Percentiles rank a stretch among this genome's conserved stretches.
Evolutionary conservation across 306 rosid species (phyloP).

Genomic region (Boehmeria nivea): DNA sequence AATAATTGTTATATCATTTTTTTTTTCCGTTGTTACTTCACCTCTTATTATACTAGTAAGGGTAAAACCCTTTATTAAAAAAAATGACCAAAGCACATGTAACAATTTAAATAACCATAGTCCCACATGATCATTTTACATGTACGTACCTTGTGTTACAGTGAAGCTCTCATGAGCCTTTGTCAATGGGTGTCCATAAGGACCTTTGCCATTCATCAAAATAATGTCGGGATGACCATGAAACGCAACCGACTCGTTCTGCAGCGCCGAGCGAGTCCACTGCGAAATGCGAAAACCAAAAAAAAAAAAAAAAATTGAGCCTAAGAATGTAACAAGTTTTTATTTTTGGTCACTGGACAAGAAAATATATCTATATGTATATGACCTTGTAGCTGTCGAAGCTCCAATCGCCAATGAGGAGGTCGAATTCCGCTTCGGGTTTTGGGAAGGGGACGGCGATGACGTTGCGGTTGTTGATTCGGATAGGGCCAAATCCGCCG

Average conservation of each 20-base stretch:
- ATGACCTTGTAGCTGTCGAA: slow-evolving; percentile 58
- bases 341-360: no score
- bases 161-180: slow-evolving; percentile 44
- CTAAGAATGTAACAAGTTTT: not conserved
- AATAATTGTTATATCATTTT: no score
- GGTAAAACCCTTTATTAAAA: no score
- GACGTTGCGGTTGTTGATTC: slow-evolving; percentile 44
- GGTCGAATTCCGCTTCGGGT: slow-evolving; percentile 73
- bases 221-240: slow-evolving; percentile 36
- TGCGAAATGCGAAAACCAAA: slow-evolving; percentile 6
- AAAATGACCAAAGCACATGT: no score
- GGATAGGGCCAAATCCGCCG: slow-evolving; percentile 71
- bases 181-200: slow-evolving; percentile 32
- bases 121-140: no score
- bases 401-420: slow-evolving; percentile 75
- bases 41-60: no score
- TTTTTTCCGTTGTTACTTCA: no score
- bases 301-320: no score
- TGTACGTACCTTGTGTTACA: slow-evolving; percentile 51
- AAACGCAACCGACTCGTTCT: no score
- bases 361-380: no score
- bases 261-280: slow-evolving; percentile 40
- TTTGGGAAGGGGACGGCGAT: slow-evolving; percentile 61
- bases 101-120: no score
- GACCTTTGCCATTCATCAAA: slow-evolving; percentile 70